Base-by-base conservation (phyloP, 2,329 filamentous ascomycete species). In the Beauveria sp. region DNA sequence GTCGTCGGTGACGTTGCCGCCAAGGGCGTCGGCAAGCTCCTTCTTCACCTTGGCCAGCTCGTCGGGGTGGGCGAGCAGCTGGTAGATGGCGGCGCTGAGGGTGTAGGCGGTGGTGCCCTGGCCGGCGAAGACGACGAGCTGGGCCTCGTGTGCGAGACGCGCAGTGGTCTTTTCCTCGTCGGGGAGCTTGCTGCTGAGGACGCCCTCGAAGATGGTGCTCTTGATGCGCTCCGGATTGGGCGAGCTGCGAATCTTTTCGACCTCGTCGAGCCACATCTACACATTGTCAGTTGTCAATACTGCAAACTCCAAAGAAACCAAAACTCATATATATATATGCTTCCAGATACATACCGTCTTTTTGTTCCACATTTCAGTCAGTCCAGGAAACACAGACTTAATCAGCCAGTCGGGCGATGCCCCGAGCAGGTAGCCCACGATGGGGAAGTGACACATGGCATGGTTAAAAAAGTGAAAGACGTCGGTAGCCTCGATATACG, bases 181-280 rank as follows among this genome's bases (percentile, higher is more conserved):
- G 53, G 53, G 53, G 3, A 61, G 51, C n/a, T 44, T 54, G 58
- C 50, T 55, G 30, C 26, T 6, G 26, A 61, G 43, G 41, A 61
- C 51, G 26, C 50, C 58, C 20, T 61, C 50, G 34, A 61, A 61
- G 22, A 61, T 61, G 51, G 58, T 61, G 58, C 41, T 46, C 53
- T 55, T 55, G 40, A 55, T 55, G 51, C 46, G 50, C 5, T 61
- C 58, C 0, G 50, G 50, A 9, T 61, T 48, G 24, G 41, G 50
- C 30, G 50, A 61, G 58, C 40, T 48, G 50, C 58, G 40, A n/a
- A 61, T 61, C 41, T 61, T 61, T 46, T 55, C 28, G 41, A 61
- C 58, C 26, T 55, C 53, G 40, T 55, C 53, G 18, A 44, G 40
- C 53, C 53, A 55, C 53, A 55, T 55, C 53, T 55, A n/a, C 5